Conservation (phyloP, 805 yeast species). For the Candida palmyrensis region DNA sequence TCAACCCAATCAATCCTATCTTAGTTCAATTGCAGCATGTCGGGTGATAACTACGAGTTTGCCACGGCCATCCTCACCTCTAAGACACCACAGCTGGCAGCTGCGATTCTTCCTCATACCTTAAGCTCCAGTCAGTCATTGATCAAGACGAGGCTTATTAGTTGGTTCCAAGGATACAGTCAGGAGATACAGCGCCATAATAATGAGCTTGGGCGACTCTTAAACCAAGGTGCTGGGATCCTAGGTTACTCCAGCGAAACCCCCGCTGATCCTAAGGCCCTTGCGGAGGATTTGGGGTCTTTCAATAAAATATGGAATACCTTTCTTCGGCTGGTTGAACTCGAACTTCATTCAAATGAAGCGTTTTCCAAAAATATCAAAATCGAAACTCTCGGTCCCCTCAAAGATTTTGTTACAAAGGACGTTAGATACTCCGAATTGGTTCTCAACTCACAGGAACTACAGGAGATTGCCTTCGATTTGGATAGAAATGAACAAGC, state of each 20-base stretch:
- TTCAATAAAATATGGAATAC: conserved; percentile 42
- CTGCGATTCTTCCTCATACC: conserved; percentile 31
- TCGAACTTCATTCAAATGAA: conserved; percentile 44
- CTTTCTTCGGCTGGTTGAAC: conserved; percentile 46
- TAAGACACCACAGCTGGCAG: conserved; percentile 38
- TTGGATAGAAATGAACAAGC: conserved; percentile 23
- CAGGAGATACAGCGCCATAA: conserved; percentile 28
- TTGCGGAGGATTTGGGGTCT: conserved; percentile 34
- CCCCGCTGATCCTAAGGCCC: conserved; percentile 31
- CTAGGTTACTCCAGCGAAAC: conserved; percentile 45
- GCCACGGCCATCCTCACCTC: conserved; percentile 36
- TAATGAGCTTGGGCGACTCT: conserved; percentile 56
- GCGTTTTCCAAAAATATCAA: conserved; percentile 43
- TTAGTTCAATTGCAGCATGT: neutral
- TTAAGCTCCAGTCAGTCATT: conserved; percentile 24
- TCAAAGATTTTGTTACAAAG: conserved; percentile 47
- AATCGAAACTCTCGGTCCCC: conserved; percentile 50
- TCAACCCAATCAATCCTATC: too few relatives aligned
- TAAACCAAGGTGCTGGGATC: conserved; percentile 48
- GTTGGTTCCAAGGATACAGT: conserved; percentile 27
- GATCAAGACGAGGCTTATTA: conserved; percentile 24
- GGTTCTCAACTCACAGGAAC: conserved; percentile 42
- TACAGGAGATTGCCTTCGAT: conserved; percentile 31
- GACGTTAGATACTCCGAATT: conserved; percentile 54
- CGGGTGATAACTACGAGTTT: conserved; percentile 13